Evolutionary conservation across 352 stramenopile genomes (phyloP).

Genomic region (Hyaloperonospora brassicae): DNA sequence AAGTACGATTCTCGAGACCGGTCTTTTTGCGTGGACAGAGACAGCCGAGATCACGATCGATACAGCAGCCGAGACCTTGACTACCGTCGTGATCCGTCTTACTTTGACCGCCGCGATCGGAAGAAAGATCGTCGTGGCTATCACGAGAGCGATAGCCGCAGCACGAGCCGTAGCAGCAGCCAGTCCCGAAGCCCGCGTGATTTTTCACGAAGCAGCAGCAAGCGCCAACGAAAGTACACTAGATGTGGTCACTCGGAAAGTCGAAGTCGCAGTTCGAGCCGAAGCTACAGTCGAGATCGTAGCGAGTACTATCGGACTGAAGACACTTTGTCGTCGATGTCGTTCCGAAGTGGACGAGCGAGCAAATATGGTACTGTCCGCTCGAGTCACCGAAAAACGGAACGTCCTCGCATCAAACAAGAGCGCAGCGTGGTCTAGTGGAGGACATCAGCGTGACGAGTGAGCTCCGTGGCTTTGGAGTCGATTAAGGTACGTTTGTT

Average conservation of each 20-base stretch:
- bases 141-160: conserved; percentile 28
- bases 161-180: conserved; percentile 30
- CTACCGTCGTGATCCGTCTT: conserved; percentile 30
- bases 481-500: conserved; percentile 5
- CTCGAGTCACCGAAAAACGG: conserved; percentile 11
- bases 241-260: conserved; percentile 29
- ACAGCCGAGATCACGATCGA: conserved; percentile 31
- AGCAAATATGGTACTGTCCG: conserved; percentile 14
- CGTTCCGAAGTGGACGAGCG: conserved; percentile 13
- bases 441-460: neutral
- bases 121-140: conserved; percentile 13
- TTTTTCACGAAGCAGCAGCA: conserved; percentile 22
- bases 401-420: conserved; percentile 26
- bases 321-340: conserved; percentile 13
- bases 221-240: conserved; percentile 36
- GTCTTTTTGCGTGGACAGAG: conserved; percentile 21
- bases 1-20: conserved; percentile 23
- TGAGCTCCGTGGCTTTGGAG: no score
- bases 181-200: conserved; percentile 28
- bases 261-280: conserved; percentile 37
- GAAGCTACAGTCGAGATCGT: conserved; percentile 33
- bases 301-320: conserved; percentile 23
- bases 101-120: conserved; percentile 28
- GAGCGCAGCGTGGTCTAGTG: conserved; percentile 25
- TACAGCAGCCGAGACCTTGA: conserved; percentile 28